Evolutionary conservation across 176 grass and related monocot species (phyloP), one percentile per base, ranked within the genome.

Genomic region (Rhipidocladum racemiflorum): DNA sequence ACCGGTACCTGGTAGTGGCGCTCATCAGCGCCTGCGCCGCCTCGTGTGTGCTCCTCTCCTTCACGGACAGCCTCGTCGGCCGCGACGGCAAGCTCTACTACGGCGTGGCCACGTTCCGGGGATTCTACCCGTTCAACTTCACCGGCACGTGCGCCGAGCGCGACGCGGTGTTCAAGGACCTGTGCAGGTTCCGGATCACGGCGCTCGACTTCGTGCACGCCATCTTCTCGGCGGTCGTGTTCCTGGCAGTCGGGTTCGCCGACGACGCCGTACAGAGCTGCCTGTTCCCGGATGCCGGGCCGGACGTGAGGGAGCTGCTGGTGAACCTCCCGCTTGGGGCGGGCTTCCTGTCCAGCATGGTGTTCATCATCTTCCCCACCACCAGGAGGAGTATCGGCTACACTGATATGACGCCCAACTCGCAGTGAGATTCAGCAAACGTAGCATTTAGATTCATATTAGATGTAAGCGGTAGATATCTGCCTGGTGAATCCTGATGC

Each of bases 321-420:
- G 61, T 90, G 50, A 92, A 96, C 85, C 80, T 92, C 44, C 90
- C 93, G 10, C 83, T 92, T 0, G 88, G 85, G 16, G 53, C 61
- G 0, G 88, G 85, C 0, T 70, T 96, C 51, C 16, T 92, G 51
- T 68, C 93, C 0, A 84, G 82, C 83, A 40, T 96, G 23, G 88
- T 92, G 44, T 95, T 95, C 65, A 40, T 88, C 8, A 39, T 90
- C 54, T 87, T 94, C 55, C 92, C 89, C 5, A 91, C 89, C n/a
- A 68, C 71, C 7, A 72, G 92, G 35, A 87, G 87, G 46, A 82
- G 90, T 25, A 84, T 96, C 45, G 90, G 88, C 24, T 90, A 88
- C 45, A 68, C 77, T 0, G 83, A 84, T 20, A 86, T 70, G 24
- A 36, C 66, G 13, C 72, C 83, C 6, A 68, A 80, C 48, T 55